A percentile compares a stretch with the other conserved stretches of the same genome.
These are phyloP conservation scores for Penicillium canariense DNA, from an alignment of 495 filamentous ascomycete species.

Conservation along the genomic window DNA sequence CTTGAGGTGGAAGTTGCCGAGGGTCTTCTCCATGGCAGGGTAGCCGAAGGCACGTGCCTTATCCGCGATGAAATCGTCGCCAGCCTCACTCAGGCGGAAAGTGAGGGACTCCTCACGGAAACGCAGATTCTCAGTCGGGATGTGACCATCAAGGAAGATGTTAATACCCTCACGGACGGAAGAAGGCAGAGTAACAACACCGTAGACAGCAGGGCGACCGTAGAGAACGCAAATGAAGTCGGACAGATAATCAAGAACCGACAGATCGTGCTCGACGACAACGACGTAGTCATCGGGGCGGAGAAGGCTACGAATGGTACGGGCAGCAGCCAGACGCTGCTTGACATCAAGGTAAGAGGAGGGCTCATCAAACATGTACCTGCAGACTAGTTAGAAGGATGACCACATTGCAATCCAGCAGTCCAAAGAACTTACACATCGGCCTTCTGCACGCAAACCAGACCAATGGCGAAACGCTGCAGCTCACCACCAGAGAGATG, in stretches of 20 bases:
- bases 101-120: constrained; percentile 97
- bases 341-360: constrained; percentile 98
- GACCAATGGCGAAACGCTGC: constrained; percentile 93
- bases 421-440: constrained; percentile 68
- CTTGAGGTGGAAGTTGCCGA: constrained; percentile 82
- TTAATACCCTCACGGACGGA: constrained; percentile 99
- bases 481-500: constrained; percentile 94
- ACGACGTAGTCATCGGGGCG: constrained; percentile 93
- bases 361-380: constrained; percentile 99
- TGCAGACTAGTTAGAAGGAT: constrained; percentile 25
- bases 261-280: constrained; percentile 98
- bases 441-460: constrained; percentile 91
- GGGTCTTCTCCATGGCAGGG: constrained; percentile 88
- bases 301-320: constrained; percentile 85
- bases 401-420: background rate
- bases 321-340: constrained; percentile 88
- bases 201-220: constrained; percentile 90
- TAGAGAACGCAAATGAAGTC: constrained; percentile 98
- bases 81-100: constrained; percentile 90
- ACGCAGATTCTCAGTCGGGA: constrained; percentile 95
- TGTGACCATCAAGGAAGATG: constrained; percentile 97
- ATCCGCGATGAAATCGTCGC: constrained; percentile 86
- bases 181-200: constrained; percentile 94
- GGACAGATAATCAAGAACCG: constrained; percentile 94
- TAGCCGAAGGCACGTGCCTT: constrained; percentile 82